Evolutionary conservation across 1,284 basidiomycete species (phyloP).

Genomic region (Melampsora abietis-canadensis): DNA sequence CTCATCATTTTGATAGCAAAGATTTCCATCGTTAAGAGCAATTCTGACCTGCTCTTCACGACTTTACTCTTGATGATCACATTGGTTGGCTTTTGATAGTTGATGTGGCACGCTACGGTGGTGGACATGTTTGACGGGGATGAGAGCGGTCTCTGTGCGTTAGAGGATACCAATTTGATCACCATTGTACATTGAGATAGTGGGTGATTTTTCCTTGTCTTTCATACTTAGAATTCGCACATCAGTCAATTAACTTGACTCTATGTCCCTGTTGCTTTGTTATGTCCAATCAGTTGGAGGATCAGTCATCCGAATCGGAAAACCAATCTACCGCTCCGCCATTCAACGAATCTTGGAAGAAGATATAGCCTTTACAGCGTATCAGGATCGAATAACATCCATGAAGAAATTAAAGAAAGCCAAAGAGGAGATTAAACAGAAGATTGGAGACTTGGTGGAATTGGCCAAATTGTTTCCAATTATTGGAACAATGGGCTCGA

Average conservation of each 20-base stretch:
- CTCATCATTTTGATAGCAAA: too few relatives aligned
- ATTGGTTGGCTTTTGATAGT: neutral
- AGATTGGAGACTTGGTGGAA: constrained; percentile 7
- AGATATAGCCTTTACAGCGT: constrained; percentile 11
- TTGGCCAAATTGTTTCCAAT: constrained; percentile 24
- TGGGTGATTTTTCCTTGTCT: neutral
- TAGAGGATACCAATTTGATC: constrained; percentile 31
- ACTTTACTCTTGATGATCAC: neutral
- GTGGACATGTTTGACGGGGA: constrained; percentile 22
- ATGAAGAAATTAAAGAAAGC: constrained; percentile 9
- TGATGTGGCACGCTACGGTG: constrained; percentile 14
- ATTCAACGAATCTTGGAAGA: constrained; percentile 70
- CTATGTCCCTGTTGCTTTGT: constrained; percentile 5
- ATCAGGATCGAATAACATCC: constrained; percentile 5
- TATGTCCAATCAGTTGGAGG: constrained; percentile 64
- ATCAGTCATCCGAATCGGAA: constrained; percentile 77
- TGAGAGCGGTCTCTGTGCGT: constrained; percentile 17
- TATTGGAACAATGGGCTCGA: constrained; percentile 4
- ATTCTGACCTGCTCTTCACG: too few relatives aligned
- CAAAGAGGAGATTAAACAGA: constrained; percentile 2
- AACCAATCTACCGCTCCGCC: constrained; percentile 80
- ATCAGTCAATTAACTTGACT: neutral
- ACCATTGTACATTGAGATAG: constrained; percentile 22
- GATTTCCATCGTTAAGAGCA: too few relatives aligned
- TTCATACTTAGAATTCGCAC: neutral